Evolutionary conservation across 768 basidiomycete species (phyloP).

Genomic region (Paxillus rubicundulus): DNA sequence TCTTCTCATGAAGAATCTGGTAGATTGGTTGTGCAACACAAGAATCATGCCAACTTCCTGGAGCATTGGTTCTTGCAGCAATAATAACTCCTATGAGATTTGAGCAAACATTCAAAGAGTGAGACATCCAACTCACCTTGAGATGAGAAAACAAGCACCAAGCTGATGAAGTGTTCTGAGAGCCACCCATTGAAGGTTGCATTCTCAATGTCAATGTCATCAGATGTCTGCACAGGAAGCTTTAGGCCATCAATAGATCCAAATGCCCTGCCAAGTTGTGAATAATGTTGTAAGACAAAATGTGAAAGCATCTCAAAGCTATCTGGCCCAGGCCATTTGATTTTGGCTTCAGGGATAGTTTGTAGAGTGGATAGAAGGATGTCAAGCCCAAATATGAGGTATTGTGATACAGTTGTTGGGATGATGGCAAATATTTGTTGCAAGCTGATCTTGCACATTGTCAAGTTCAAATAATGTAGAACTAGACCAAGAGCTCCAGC

Average conservation of each 20-base stretch:
- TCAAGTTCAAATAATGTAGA: conserved; percentile 41
- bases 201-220: too few species aligned
- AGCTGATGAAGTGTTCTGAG: too few species aligned
- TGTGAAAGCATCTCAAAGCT: conserved; percentile 23
- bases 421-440: conserved; percentile 44
- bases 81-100: conserved; percentile 36
- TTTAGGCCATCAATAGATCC: conserved; percentile 44
- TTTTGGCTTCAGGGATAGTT: conserved; percentile 28
- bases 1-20: conserved; percentile 29
- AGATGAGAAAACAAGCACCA: too few species aligned
- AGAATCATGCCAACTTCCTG: conserved; percentile 51
- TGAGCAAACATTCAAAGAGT: too few species aligned
- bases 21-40: too few species aligned
- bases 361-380: conserved; percentile 33
- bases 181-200: too few species aligned
- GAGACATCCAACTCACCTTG: too few species aligned
- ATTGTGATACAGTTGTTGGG: conserved; percentile 35
- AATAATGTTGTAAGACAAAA: conserved; percentile 31
- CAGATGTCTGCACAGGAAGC: too few species aligned
- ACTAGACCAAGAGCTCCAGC: conserved; percentile 41
- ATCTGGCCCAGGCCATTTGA: too few species aligned
- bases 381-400: conserved; percentile 32
- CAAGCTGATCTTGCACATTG: conserved; percentile 36
- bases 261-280: conserved; percentile 38
- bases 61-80: conserved; percentile 35